A percentile compares a stretch with the other conserved stretches of the same genome.
These are phyloP conservation scores for Entamoeba dispar DNA, from an alignment of 208 protist species.

Conservation along the genomic window DNA sequence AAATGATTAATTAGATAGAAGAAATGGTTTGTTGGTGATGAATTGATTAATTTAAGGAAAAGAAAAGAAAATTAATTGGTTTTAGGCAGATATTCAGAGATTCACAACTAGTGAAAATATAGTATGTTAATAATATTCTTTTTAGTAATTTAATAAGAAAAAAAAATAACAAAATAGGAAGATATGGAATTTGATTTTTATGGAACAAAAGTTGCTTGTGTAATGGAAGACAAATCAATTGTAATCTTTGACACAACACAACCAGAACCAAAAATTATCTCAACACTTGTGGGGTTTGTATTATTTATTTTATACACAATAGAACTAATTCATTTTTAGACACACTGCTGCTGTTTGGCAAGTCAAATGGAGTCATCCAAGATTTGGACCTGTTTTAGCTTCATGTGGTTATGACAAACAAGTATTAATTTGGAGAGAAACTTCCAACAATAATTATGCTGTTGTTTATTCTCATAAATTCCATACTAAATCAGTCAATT, in stretches of 20 bases:
- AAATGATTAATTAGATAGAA: no score
- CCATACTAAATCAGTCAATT: neutral
- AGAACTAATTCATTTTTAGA: neutral
- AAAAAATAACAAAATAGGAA: neutral
- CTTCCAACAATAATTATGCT: neutral
- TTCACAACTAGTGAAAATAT: no score
- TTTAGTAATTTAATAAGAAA: neutral
- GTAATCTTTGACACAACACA: neutral
- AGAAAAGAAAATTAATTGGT: no score
- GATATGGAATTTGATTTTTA: neutral
- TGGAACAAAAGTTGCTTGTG: neutral
- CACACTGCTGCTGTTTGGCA: neutral
- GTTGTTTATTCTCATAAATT: neutral
- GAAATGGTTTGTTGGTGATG: no score
- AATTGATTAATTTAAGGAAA: no score
- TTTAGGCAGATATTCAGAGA: no score
- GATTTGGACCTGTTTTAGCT: neutral
- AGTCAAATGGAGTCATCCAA: neutral
- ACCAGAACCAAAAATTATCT: neutral
- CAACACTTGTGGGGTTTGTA: neutral
- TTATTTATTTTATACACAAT: neutral
- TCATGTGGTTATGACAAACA: neutral
- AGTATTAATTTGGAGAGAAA: neutral
- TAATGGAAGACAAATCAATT: neutral
- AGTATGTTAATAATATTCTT: no score